Evolutionary conservation across 1,139 yeast species (phyloP), one percentile per base, ranked within the genome.

Genomic region (Starmera stellimalicola): DNA sequence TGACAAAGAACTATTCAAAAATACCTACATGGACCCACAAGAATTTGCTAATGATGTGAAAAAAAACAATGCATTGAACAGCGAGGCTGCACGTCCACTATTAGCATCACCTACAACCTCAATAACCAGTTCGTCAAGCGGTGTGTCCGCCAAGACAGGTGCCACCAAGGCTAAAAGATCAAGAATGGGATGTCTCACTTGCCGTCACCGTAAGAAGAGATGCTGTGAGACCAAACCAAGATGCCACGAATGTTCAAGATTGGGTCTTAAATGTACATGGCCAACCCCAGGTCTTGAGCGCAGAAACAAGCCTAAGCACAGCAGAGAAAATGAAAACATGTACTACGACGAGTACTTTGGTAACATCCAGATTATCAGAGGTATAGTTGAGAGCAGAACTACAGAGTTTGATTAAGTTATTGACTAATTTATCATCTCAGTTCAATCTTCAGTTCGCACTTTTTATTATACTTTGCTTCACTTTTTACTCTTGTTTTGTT

Each of bases 151-250:
- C 29, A 16, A 22, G 12, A 18, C 38, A 10, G 29, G 35, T 4
- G 41, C 35, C 25, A 37, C 36, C 11, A 22, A 22, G 8, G 25
- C 25, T 14, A 47, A 39, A 29, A 45, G 57, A 33, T 50, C 55
- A 14, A 47, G 56, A 38, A 63, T 63, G 42, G 91, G 91, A 0
- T 80, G 91, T 51, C 55, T 77, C 30, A 77, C 87, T 0, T 80
- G 91, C 47, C 73, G 84, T 38, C 65, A 69, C 31, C 58, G 91
- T 27, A 80, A 80, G 62, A 80, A 80, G 54, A 72, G 83, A 43
- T 80, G 91, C 47, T 75, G 79, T 47, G 91, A 80, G 50, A 52
- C 52, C 1, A 64, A 63, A 37, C 91, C 91, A 3, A 48, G 51
- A 3, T 80, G 91, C 48, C 51, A 61, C 1, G 83, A 78, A 37